A percentile compares a stretch with the other conserved stretches of the same genome.
Evolutionary conservation across 2,329 filamentous ascomycete species (phyloP).

Genomic region (Epichloe amarillans): DNA sequence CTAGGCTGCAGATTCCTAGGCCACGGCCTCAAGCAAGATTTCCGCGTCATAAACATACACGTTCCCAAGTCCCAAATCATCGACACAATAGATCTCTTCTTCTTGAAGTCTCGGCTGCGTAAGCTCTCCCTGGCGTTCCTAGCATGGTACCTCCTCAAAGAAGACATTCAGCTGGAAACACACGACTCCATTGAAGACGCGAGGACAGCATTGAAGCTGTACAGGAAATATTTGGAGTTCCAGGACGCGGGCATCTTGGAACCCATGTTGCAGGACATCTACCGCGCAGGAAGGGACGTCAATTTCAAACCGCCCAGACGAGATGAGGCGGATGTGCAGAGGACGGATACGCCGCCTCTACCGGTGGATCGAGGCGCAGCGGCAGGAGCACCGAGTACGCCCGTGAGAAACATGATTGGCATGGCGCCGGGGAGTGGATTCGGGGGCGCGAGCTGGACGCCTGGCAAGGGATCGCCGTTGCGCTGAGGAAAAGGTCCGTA

Average conservation of each 20-base stretch:
- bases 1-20: conserved; percentile 88
- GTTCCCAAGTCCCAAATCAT: conserved; percentile 83
- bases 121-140: conserved; percentile 84
- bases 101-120: conserved; percentile 65
- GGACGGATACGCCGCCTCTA: conserved; percentile 42
- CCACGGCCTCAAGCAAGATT: conserved; percentile 87
- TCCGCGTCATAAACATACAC: conserved; percentile 96
- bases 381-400: conserved; percentile 31
- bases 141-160: conserved; percentile 79
- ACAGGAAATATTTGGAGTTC: conserved; percentile 80
- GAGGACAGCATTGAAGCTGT: conserved; percentile 77
- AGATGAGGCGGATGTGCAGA: conserved; percentile 29
- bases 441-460: conserved; percentile 29
- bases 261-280: conserved; percentile 76
- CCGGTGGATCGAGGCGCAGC: conserved; percentile 18
- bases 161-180: conserved; percentile 83
- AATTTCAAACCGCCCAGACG: conserved; percentile 39
- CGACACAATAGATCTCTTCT: conserved; percentile 88
- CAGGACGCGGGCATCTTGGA: conserved; percentile 74
- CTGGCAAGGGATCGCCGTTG: conserved; percentile 30
- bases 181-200: conserved; percentile 97
- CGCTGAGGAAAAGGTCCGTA: conserved; percentile 7
- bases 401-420: conserved; percentile 26
- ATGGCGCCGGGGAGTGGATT: conserved; percentile 23
- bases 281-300: conserved; percentile 37